These are phyloP conservation scores for Litchi chinensis DNA, from an alignment of 345 rosid species.

Conservation along the genomic window DNA sequence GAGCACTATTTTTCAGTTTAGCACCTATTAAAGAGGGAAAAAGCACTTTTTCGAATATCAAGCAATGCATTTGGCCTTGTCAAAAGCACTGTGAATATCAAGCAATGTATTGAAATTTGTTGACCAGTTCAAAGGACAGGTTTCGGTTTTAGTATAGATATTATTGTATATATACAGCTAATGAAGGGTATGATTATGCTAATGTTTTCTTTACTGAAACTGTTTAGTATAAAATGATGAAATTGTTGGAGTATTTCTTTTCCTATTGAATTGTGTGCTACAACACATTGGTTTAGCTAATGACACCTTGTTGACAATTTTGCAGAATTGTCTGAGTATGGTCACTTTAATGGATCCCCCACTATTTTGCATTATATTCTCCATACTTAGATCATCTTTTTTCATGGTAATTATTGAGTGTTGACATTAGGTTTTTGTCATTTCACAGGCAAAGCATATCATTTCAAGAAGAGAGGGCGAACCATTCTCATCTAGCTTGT, in stretches of 20 bases:
- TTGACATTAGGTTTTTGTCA: neutral
- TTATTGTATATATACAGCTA: neutral
- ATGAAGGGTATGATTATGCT: neutral
- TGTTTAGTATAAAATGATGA: neutral
- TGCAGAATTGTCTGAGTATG: neutral
- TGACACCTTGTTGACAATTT: neutral
- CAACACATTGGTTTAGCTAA: neutral
- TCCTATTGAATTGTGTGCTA: neutral
- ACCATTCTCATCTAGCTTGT: slow-evolving; percentile 5
- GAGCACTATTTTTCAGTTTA: too few species aligned
- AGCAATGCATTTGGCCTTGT: neutral
- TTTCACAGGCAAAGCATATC: slow-evolving; percentile 43
- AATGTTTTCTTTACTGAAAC: neutral
- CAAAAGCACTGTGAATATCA: neutral
- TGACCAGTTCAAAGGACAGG: neutral
- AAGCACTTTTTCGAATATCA: neutral
- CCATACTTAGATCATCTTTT: neutral
- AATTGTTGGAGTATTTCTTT: neutral
- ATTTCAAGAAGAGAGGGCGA: slow-evolving; percentile 33
- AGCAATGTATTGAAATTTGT: neutral
- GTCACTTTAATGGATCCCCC: neutral
- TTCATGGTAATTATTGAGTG: neutral
- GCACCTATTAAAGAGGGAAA: neutral
- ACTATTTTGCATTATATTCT: too few species aligned
- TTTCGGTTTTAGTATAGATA: neutral